A percentile compares a stretch with the other conserved stretches of the same genome.
Conservation (phyloP, 176 grass and related monocot species). For the Alopecurus myosuroides region DNA sequence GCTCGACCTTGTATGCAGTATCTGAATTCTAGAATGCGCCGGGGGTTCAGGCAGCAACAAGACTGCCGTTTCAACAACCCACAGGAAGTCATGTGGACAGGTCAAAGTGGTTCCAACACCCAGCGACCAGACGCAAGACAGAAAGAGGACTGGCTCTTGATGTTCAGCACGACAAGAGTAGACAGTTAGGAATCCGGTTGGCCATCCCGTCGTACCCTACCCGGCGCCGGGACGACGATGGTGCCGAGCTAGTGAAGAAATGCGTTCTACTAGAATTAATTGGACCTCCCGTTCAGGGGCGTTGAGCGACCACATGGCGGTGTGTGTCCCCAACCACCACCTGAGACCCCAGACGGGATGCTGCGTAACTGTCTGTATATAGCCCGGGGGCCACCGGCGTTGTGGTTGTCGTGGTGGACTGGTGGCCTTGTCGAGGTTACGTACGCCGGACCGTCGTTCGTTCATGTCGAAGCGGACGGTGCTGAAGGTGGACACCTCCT, state of each 20-base stretch:
- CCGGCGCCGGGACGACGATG: neutral
- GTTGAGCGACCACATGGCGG: constrained; percentile 30
- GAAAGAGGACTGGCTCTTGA: neutral
- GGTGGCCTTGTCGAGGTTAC: neutral
- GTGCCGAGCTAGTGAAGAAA: neutral
- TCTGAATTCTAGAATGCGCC: neutral
- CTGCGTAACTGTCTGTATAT: neutral
- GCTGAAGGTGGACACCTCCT: constrained; percentile 50
- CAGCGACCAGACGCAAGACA: neutral
- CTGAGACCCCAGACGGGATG: neutral
- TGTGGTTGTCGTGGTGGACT: neutral
- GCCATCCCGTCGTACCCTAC: neutral
- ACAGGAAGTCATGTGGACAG: neutral
- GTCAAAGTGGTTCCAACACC: constrained; percentile 33
- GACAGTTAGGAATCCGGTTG: neutral
- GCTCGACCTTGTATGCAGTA: neutral
- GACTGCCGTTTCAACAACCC: neutral
- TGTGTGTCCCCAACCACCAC: constrained; percentile 24
- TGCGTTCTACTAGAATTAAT: neutral
- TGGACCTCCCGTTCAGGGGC: neutral
- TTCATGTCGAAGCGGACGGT: constrained; percentile 57
- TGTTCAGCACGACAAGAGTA: neutral
- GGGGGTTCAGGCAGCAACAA: neutral
- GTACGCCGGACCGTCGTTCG: neutral
- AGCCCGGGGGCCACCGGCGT: neutral